phyloP scores from a whole-genome alignment of 2,329 filamentous ascomycete genomes.

The Verticillium dahliae region DNA sequence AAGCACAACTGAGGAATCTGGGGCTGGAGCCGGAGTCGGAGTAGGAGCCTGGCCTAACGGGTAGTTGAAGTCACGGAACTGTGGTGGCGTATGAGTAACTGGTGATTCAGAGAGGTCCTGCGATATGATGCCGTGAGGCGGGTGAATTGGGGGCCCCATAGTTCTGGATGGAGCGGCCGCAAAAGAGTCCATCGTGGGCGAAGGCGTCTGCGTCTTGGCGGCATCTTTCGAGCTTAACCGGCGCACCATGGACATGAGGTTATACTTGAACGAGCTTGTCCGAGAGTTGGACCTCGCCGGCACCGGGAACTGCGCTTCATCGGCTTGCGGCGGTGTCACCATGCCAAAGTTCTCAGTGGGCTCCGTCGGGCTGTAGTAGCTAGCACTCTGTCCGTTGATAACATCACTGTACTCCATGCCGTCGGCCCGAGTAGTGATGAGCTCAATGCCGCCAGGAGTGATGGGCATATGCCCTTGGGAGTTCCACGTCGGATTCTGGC shows the following conservation, averaged over 20 bases:
- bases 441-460: constrained; percentile 8
- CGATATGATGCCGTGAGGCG: not conserved
- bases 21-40: not conserved
- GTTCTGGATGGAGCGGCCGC: not conserved
- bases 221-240: constrained; percentile 18
- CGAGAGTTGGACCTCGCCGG: constrained; percentile 19
- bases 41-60: not conserved
- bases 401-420: constrained; percentile 11
- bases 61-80: constrained; percentile 1
- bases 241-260: constrained; percentile 27
- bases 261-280: constrained; percentile 26
- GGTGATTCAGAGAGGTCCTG: constrained; percentile 1
- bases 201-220: not conserved
- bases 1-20: not conserved
- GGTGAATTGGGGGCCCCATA: not conserved
- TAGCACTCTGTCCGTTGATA: constrained; percentile 21
- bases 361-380: constrained; percentile 34
- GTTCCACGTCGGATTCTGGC: constrained; percentile 8
- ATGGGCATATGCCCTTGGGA: constrained; percentile 8
- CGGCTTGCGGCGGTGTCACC: constrained; percentile 18
- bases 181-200: not conserved
- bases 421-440: constrained; percentile 10
- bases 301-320: constrained; percentile 4
- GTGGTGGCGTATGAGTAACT: not conserved
- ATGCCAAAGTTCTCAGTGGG: constrained; percentile 35